These are phyloP conservation scores for Yarrowia hollandica DNA, from an alignment of 805 yeast species.

Conservation along the genomic window DNA sequence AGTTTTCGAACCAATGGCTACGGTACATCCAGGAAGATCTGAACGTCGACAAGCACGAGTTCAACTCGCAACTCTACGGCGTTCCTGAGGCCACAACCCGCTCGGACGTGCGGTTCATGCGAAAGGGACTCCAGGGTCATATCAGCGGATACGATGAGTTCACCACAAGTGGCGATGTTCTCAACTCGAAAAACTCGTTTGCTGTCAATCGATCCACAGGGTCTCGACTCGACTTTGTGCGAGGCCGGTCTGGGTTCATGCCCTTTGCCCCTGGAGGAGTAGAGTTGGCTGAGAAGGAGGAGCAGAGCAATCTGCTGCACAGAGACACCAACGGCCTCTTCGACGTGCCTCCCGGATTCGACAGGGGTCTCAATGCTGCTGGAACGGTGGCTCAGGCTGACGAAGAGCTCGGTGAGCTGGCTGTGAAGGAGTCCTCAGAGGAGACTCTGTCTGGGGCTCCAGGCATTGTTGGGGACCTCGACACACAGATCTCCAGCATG, in stretches of 20 bases:
- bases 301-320: constrained; percentile 48
- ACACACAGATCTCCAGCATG: not conserved
- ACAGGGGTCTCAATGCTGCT: constrained; percentile 60
- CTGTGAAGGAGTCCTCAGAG: constrained; percentile 43
- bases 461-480: constrained; percentile 28
- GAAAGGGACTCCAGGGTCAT: constrained; percentile 73
- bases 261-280: constrained; percentile 95
- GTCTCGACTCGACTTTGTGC: constrained; percentile 58
- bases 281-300: constrained; percentile 38
- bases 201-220: constrained; percentile 69
- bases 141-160: constrained; percentile 66
- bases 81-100: constrained; percentile 64
- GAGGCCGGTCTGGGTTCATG: constrained; percentile 70
- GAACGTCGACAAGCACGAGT: constrained; percentile 38
- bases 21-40: constrained; percentile 59
- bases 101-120: constrained; percentile 63
- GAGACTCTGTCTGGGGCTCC: constrained; percentile 34
- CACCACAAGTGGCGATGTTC: constrained; percentile 46
- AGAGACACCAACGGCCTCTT: constrained; percentile 73
- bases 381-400: not conserved
- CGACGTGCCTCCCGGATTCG: constrained; percentile 79
- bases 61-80: constrained; percentile 52
- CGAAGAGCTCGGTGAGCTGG: not conserved
- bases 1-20: constrained; percentile 68
- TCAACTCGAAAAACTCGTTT: constrained; percentile 67